These are phyloP conservation scores for Ambrosia artemisiifolia DNA, from an alignment of 129 eudicot species.

Conservation along the genomic window DNA sequence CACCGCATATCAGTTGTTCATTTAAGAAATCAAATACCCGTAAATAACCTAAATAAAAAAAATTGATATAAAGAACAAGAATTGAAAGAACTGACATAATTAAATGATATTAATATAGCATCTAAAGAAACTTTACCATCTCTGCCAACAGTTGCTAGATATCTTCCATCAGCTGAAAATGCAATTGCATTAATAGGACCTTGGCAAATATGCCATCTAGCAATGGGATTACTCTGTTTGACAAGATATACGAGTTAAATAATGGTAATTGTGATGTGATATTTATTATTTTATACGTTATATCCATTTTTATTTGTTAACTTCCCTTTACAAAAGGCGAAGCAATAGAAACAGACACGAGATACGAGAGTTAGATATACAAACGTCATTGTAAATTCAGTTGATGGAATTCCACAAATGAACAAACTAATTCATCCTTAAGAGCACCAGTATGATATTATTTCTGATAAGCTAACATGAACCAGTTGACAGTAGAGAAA, in stretches of 20 bases:
- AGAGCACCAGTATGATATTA: neutral
- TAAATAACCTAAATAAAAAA: slow-evolving; percentile 52
- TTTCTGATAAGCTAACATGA: slow-evolving; percentile 9
- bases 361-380: neutral
- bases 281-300: neutral
- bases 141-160: slow-evolving; percentile 86
- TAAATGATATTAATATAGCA: neutral
- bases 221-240: slow-evolving; percentile 68
- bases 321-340: neutral
- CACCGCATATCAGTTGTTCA: slow-evolving; percentile 83
- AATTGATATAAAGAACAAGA: slow-evolving; percentile 7
- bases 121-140: slow-evolving; percentile 54
- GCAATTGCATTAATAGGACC: slow-evolving; percentile 70
- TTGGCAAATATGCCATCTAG: slow-evolving; percentile 92
- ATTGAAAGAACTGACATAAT: neutral
- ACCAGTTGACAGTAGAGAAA: no score
- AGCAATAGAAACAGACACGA: neutral
- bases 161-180: slow-evolving; percentile 73
- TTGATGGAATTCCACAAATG: slow-evolving; percentile 5
- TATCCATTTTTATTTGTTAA: neutral
- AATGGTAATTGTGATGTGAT: neutral
- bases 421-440: neutral
- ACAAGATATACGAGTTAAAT: slow-evolving; percentile 9
- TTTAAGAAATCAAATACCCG: slow-evolving; percentile 80
- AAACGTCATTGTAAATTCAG: neutral